These are phyloP conservation scores for Colletotrichum costaricense DNA, from an alignment of 2,329 filamentous ascomycete species.

Conservation along the genomic window DNA sequence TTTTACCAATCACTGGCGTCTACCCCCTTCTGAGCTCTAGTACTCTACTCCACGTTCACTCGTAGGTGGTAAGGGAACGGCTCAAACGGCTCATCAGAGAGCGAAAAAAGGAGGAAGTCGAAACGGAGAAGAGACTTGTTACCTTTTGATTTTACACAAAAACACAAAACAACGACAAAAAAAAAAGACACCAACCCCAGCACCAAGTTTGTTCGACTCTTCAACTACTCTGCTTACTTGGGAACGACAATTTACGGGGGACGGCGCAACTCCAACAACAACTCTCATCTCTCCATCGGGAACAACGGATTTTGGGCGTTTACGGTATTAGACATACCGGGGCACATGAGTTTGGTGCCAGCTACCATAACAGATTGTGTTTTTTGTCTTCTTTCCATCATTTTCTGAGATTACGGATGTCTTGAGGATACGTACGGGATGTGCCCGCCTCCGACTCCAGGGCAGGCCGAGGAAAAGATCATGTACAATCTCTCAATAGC, in stretches of 20 bases:
- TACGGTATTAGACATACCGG: constrained; percentile 32
- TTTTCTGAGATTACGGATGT: constrained; percentile 27
- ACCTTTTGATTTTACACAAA: constrained; percentile 11
- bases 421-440: constrained; percentile 18
- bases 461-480: constrained; percentile 29
- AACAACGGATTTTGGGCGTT: constrained; percentile 24
- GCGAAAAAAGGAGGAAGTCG: constrained; percentile 2
- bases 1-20: constrained; percentile 34
- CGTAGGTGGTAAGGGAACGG: constrained; percentile 20
- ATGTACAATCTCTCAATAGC: not conserved
- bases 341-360: constrained; percentile 21
- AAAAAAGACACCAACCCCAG: constrained; percentile 21
- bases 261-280: constrained; percentile 24
- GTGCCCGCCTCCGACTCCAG: constrained; percentile 30
- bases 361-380: constrained; percentile 32
- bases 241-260: constrained; percentile 13
- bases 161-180: constrained; percentile 19
- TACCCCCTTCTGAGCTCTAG: constrained; percentile 22
- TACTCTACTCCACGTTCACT: constrained; percentile 30
- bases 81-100: constrained; percentile 27
- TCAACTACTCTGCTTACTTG: constrained; percentile 28
- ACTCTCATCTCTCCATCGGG: constrained; percentile 19
- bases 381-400: constrained; percentile 15
- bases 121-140: constrained; percentile 25
- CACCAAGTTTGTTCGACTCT: constrained; percentile 24